These are phyloP conservation scores for Kickxella alabastrina DNA, from an alignment of 192 early-diverging fungal species.

Conservation along the genomic window DNA sequence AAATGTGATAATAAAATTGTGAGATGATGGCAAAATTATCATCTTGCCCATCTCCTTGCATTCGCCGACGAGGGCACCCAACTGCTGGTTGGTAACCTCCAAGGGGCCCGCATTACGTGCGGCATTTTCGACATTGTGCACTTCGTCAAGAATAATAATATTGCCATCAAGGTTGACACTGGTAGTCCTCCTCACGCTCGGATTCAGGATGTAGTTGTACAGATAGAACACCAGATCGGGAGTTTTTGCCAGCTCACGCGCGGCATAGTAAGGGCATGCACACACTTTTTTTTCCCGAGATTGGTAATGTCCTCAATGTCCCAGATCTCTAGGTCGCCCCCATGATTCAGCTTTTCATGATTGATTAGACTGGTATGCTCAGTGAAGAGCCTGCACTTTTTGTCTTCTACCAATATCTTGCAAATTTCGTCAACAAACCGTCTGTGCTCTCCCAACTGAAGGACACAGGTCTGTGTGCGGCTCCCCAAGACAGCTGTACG, in stretches of 20 bases:
- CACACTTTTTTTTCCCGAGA: constrained; percentile 21
- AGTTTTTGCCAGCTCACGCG: constrained; percentile 34
- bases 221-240: constrained; percentile 63
- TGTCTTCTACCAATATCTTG: too few relatives aligned
- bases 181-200: constrained; percentile 48
- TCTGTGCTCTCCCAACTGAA: constrained; percentile 21
- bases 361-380: background rate
- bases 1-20: constrained; percentile 10
- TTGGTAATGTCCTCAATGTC: constrained; percentile 58
- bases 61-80: constrained; percentile 28
- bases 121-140: constrained; percentile 60
- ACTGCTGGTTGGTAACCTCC: constrained; percentile 45
- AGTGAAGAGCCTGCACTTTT: too few relatives aligned
- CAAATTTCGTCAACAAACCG: constrained; percentile 37
- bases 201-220: constrained; percentile 66
- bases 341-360: background rate
- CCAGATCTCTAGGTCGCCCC: constrained; percentile 51
- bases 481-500: constrained; percentile 53
- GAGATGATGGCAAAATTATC: constrained; percentile 3
- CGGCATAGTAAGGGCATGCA: constrained; percentile 59
- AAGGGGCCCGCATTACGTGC: constrained; percentile 53
- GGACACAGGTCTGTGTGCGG: constrained; percentile 53
- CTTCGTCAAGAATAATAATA: constrained; percentile 62
- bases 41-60: constrained; percentile 24
- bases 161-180: constrained; percentile 48